Conservation (phyloP, 2,329 filamentous ascomycete species). For the Colletotrichum sp. region DNA sequence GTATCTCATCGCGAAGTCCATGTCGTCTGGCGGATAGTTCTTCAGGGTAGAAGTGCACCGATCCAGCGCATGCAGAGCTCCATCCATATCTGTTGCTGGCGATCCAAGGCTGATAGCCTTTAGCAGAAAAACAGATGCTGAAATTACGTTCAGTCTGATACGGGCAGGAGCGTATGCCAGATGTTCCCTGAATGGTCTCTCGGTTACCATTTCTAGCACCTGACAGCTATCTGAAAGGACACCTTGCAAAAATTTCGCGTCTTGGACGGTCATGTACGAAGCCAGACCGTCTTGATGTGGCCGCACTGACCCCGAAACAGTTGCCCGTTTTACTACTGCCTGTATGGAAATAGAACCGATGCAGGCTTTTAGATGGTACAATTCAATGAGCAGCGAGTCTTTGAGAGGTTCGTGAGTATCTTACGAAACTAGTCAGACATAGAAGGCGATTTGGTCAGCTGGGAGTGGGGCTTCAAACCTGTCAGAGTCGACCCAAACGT, state of each 20-base stretch:
- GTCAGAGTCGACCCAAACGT: not conserved
- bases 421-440: not conserved
- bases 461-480: not conserved
- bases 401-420: constrained; percentile 7
- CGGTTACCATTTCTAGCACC: constrained; percentile 20
- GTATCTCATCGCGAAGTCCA: constrained; percentile 28
- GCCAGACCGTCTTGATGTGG: constrained; percentile 14
- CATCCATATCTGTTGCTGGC: constrained; percentile 19
- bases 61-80: constrained; percentile 18
- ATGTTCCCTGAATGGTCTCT: constrained; percentile 11
- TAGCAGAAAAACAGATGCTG: constrained; percentile 25
- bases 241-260: constrained; percentile 23
- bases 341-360: constrained; percentile 25
- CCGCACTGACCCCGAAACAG: constrained; percentile 4
- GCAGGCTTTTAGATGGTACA: constrained; percentile 25
- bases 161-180: constrained; percentile 23
- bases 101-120: constrained; percentile 23
- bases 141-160: constrained; percentile 24
- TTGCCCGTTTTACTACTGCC: constrained; percentile 23
- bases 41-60: constrained; percentile 21
- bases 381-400: constrained; percentile 22
- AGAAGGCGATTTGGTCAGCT: not conserved
- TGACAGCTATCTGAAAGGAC: constrained; percentile 24
- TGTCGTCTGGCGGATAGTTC: constrained; percentile 22
- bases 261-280: constrained; percentile 20